A percentile compares a stretch with the other conserved stretches of the same genome.
Conservation (phyloP, 352 stramenopile genomes). For the Globisporangium nunn region DNA sequence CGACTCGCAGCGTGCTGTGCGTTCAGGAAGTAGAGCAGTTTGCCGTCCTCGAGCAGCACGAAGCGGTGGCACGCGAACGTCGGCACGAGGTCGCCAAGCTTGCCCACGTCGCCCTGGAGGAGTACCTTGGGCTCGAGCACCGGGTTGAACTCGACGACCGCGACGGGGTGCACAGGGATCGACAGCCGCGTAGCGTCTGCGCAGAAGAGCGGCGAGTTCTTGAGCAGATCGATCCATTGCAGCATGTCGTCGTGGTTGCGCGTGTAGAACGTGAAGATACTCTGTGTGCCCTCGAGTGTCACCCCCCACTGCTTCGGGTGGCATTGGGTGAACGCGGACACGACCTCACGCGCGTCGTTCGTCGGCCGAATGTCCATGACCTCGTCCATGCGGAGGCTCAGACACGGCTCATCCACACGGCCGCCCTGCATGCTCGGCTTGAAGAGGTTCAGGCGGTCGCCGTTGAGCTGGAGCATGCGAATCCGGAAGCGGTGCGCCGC, state of each 20-base stretch:
- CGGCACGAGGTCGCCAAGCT: conserved; percentile 66
- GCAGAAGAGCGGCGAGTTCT: conserved; percentile 80
- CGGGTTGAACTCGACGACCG: conserved; percentile 67
- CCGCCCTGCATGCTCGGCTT: conserved; percentile 81
- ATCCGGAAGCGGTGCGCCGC: conserved; percentile 68
- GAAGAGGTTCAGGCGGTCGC: conserved; percentile 73
- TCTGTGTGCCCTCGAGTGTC: conserved; percentile 72
- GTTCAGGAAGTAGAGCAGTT: conserved; percentile 75
- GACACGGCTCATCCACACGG: conserved; percentile 54
- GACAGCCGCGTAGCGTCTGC: conserved; percentile 43
- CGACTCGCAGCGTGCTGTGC: conserved; percentile 42
- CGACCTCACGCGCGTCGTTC: conserved; percentile 71
- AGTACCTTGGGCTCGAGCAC: conserved; percentile 64
- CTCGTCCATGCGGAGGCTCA: conserved; percentile 76
- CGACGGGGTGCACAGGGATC: conserved; percentile 76
- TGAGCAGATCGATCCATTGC: conserved; percentile 83
- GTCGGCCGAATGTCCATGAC: conserved; percentile 79
- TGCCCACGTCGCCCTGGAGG: conserved; percentile 61
- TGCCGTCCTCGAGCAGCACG: conserved; percentile 71
- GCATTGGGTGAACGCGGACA: conserved; percentile 75
- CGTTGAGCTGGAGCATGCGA: conserved; percentile 78
- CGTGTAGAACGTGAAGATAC: conserved; percentile 85
- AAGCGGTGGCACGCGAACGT: conserved; percentile 67
- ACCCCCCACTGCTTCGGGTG: conserved; percentile 84
- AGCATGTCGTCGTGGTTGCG: conserved; percentile 68